Evolutionary conservation across 441 rosid genomes (phyloP).

Genomic region (Daphne laureola): DNA sequence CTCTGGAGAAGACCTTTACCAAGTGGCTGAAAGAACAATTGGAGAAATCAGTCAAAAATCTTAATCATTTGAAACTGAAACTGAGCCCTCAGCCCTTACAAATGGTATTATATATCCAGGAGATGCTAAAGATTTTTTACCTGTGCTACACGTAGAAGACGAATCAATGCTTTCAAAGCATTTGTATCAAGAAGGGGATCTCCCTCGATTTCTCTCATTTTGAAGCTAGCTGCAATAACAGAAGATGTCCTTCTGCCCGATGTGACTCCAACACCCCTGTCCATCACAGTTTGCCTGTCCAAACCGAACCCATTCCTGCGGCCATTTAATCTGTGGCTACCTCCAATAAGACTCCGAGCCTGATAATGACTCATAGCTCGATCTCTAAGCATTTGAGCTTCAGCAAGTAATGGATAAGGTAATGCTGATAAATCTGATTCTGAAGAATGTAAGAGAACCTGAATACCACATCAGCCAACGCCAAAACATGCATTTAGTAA

Average conservation of each 20-base stretch:
- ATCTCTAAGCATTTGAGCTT: slow-evolving; percentile 96
- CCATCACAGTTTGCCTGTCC: slow-evolving; percentile 86
- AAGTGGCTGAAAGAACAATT: slow-evolving; percentile 55
- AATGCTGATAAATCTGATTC: slow-evolving; percentile 91
- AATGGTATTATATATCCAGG: no score
- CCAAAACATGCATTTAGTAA: slow-evolving; percentile 16
- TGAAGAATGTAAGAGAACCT: slow-evolving; percentile 97
- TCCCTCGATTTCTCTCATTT: slow-evolving; percentile 79
- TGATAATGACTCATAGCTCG: slow-evolving; percentile 98
- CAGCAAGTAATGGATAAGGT: slow-evolving; percentile 89
- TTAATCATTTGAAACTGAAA: slow-evolving; percentile 7
- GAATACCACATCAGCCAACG: slow-evolving; percentile 18
- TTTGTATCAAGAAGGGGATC: slow-evolving; percentile 72
- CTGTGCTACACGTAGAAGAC: slow-evolving; percentile 84
- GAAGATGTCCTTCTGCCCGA: slow-evolving; percentile 67
- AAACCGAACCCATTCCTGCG: slow-evolving; percentile 92
- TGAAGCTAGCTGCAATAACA: slow-evolving; percentile 59
- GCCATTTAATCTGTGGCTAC: slow-evolving; percentile 66
- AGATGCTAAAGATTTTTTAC: slow-evolving; percentile 22
- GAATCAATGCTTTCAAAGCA: slow-evolving; percentile 77
- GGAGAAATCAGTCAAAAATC: slow-evolving; percentile 19
- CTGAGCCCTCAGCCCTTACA: not conserved
- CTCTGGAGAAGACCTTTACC: slow-evolving; percentile 97
- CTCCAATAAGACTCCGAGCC: slow-evolving; percentile 85
- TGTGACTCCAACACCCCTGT: slow-evolving; percentile 92